Base-by-base conservation (phyloP, 495 filamentous ascomycete genomes). In the Hypoxylon lenormandii region DNA sequence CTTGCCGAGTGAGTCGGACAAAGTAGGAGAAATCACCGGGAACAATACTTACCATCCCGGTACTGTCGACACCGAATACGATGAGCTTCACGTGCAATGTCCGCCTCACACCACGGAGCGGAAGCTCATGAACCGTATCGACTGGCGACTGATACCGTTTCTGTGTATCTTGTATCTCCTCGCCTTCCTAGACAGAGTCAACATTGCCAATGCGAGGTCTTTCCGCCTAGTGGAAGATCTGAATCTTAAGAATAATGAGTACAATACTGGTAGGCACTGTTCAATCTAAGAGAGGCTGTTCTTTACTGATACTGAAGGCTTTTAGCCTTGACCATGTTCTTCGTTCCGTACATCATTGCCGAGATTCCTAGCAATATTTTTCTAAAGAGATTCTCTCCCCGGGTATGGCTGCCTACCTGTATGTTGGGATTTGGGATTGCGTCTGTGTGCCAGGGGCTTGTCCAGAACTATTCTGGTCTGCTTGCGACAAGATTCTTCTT, bases 331-430 rank as follows among this genome's bases (percentile, higher is more conserved):
- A 88, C 87, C 19, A 94, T 96, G 67, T 97, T 97, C 84, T 98
- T 97, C 79, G 88, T 97, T 0, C 93, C 94, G 0, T 98, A 97
- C 74, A 85, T 96, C 65, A 66, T 94, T 47, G 90, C 90, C 69
- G 94, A 92, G 76, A 95, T 98, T 51, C 95, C 94, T 2, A 92
- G 90, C 50, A 98, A 98, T 72, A 87, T 97, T 54, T 72, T 96
- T 15, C 80, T 98, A 22, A 96, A 96, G 77, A 87, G 86, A 62
- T 81, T 96, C 63, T 89, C 86, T 60, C 94, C 94, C 2, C 87
- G 89, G 64, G 80, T 95, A 47, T 97, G 94, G 94, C 76, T 95
- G 42, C 87, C 90, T 0, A 55, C 82, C 47, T 96, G 92, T 75
- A 96, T 96, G 89, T 87, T 94, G 69, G 75, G 85, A 22, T 97